Evolutionary conservation across 2,329 filamentous ascomycete genomes (phyloP), one percentile per base, ranked within the genome.

Genomic region (Aspergillus glaucus): DNA sequence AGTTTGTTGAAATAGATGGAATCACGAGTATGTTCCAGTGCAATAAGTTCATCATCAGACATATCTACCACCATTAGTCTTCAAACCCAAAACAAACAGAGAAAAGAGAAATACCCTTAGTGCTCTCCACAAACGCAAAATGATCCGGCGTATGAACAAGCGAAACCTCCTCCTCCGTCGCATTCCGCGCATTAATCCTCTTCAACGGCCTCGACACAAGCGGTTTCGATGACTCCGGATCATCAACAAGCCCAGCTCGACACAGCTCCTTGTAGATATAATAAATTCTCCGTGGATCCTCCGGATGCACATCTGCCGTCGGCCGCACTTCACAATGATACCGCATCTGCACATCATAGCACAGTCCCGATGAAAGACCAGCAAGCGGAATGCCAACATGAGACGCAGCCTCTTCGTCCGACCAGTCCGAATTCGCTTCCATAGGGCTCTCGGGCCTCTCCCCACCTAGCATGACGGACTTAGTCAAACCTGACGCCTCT

Each of bases 331-430:
- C 95, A 47, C 90, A 87, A 66, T 98, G 93, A 52, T 94, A 86
- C 52, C 93, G 89, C 93, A 98, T 98, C 28, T 92, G 83, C 49
- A 88, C 84, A 71, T 98, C 93, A 65, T 97, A 98, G 56, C 88
- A 92, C 52, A 86, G 82, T 3, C 88, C 88, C 0, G 87, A 91
- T 0, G 85, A 81, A 1, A 88, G 74, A 22, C 81, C 69, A 2
- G 70, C 64, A 22, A 68, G 52, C 1, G 72, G 68, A n/a, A 75
- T 62, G 8, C 70, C 70, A 70, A 74, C 49, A 71, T 70, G 62
- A 4, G 37, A 6, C 6, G 55, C 54, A 6, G 57, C 53, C 39
- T 65, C 64, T 5, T 68, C 65, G n/a, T 70, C 63, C 39, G 69
- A 68, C 62, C 67, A 71, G 50, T 72, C 69, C 8, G 70, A 73